Evolutionary conservation across 2,329 filamentous ascomycete species (phyloP), one percentile per base, ranked within the genome.

Genomic region (Monilinia laxa): DNA sequence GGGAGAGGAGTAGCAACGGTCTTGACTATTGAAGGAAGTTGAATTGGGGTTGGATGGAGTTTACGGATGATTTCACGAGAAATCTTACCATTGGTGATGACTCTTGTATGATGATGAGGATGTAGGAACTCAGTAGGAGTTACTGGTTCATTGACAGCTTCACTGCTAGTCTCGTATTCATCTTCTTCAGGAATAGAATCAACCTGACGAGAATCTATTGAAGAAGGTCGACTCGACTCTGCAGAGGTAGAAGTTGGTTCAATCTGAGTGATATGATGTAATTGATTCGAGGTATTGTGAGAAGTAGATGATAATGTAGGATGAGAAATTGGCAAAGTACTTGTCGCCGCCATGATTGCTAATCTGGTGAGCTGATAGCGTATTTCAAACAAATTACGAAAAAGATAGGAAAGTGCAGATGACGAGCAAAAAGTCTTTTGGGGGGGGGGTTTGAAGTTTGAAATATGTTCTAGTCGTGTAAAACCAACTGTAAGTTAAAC

Each of bases 51-150:
- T 42, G 55, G 54, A n/a, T 14, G n/a, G 28, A 67, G 52, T 16
- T 49, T 59, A 28, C 67, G 63, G 40, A 31, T 51, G 47, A 51
- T 42, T 25, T 69, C 52, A 20, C 68, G 51, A n/a, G 45, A 35
- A 45, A 60, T 66, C n/a, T 54, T 31, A 12, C 62, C 14, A 31
- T 60, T 66, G 59, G 70, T 69, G 40, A 64, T 68, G 54, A 64
- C 51, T 55, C 79, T 79, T 69, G 87, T 85, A 31, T 60, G 57
- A 70, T 85, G 83, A 67, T 83, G 82, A 57, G 85, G 86, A 73
- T 84, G 82, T 69, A 83, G 81, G 72, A 79, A 80, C 72, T 85
- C 87, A 68, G 85, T 82, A 58, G 86, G 87, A 28, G 86, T 89
- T 67, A 86, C 80, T 55, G 86, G 86, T 70, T 88, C 86, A 77